Base-by-base conservation (phyloP, 495 filamentous ascomycete genomes). In the Ramalina peruviana region DNA sequence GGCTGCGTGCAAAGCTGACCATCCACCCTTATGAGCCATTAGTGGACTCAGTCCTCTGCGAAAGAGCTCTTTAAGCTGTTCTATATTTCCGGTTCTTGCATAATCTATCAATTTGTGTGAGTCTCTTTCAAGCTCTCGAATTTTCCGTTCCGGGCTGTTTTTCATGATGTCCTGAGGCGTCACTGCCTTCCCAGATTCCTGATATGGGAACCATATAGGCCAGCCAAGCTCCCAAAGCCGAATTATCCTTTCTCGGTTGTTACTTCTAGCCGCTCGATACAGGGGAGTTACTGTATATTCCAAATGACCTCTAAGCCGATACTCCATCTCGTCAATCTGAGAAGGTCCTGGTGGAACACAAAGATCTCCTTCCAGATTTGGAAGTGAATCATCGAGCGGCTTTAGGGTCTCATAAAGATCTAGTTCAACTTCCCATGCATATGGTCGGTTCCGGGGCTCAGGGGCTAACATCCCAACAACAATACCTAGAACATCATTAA, bases 181-280 rank as follows among this genome's bases (percentile, higher is more conserved):
- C 26, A 44, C 40, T 46, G 13, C 26, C n/a, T 20, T 20, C 19
- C 39, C 45, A 6, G n/a, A 10, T 30, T 1, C 6, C 10, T 10
- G 27, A 46, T 50, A 27, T 33, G 46, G 39, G 19, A 40, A 21
- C 39, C 40, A 50, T 45, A 54, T 6, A 39, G 52, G 52, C 52
- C 52, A 50, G 33, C 47, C 47, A 33, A 54, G 52, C 41, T 54
- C 52, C 52, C 52, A 54, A 16, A 54, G 52, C 36, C 52, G 46
- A 40, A 54, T 54, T 7, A 25, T 46, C 33, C 52, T 49, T 40
- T 6, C 27, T 54, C 46, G 37, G 45, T 54, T 41, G n/a, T 49
- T 46, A 4, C 39, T 37, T 30, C 25, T 50, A 15, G 42, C 41
- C 40, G 52, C 52, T 50, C 52, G 52, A 45, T 54, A 46, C 46